Evolutionary conservation across 805 yeast genomes (phyloP).

Genomic region (Cyberlindnera xishuangbannaensis): DNA sequence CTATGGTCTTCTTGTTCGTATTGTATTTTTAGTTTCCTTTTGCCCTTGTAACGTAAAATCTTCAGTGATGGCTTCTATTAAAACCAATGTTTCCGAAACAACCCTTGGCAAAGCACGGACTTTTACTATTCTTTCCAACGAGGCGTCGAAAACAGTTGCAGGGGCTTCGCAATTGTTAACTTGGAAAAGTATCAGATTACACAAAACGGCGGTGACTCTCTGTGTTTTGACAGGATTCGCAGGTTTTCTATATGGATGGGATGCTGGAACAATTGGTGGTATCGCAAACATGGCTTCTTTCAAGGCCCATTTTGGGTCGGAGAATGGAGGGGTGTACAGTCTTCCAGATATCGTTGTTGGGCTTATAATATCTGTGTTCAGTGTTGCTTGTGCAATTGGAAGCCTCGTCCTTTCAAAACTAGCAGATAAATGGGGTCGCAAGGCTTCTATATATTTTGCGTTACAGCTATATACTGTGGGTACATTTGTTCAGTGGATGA

Average conservation of each 20-base stretch:
- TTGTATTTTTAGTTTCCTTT: neutral
- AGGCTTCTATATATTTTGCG: conserved; percentile 46
- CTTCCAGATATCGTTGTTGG: conserved; percentile 46
- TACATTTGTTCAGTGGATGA: conserved; percentile 52
- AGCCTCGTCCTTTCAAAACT: conserved; percentile 50
- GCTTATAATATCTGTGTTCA: conserved; percentile 50
- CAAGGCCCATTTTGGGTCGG: conserved; percentile 45
- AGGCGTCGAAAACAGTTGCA: no score
- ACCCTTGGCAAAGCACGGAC: no score
- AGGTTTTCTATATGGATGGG: conserved; percentile 72
- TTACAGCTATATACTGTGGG: conserved; percentile 57
- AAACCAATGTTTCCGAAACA: neutral
- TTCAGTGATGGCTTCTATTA: no score
- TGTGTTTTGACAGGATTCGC: conserved; percentile 53
- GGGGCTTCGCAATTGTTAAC: no score
- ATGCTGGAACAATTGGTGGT: conserved; percentile 74
- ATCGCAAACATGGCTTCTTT: conserved; percentile 61
- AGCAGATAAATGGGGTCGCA: conserved; percentile 59
- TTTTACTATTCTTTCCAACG: no score
- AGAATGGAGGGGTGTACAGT: conserved; percentile 33
- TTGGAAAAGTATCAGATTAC: neutral
- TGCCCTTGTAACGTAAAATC: no score
- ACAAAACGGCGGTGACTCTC: conserved; percentile 3
- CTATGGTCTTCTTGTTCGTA: neutral
- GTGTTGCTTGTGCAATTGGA: conserved; percentile 68